A percentile compares a stretch with the other conserved stretches of the same genome.
Evolutionary conservation across 805 yeast genomes (phyloP).

Genomic region (Starmerella cellae): DNA sequence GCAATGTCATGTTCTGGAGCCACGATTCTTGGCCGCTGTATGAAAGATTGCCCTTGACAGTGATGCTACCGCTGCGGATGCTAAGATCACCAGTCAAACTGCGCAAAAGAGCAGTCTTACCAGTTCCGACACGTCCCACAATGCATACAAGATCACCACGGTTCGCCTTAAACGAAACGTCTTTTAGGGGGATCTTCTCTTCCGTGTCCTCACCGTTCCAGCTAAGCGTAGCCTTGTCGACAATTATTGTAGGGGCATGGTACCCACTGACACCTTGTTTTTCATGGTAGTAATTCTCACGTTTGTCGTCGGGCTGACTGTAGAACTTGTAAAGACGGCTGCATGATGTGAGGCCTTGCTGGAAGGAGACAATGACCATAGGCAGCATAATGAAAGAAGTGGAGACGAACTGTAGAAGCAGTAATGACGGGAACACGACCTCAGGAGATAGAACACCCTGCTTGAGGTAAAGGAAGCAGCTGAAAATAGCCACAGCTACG

Average conservation of each 20-base stretch:
- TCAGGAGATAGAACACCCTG: slow-evolving; percentile 69
- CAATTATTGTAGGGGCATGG: slow-evolving; percentile 45
- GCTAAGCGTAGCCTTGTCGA: slow-evolving; percentile 29
- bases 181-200: slow-evolving; percentile 24
- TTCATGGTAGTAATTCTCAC: slow-evolving; percentile 45
- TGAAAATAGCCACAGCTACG: slow-evolving; percentile 81
- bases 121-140: slow-evolving; percentile 76
- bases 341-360: slow-evolving; percentile 57
- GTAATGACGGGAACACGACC: slow-evolving; percentile 54
- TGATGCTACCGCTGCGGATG: slow-evolving; percentile 54
- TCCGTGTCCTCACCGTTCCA: slow-evolving; percentile 44
- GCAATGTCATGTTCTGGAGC: slow-evolving; percentile 83
- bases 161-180: slow-evolving; percentile 47
- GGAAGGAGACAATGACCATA: slow-evolving; percentile 64
- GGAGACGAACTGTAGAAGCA: slow-evolving; percentile 53
- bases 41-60: slow-evolving; percentile 57
- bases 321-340: slow-evolving; percentile 58
- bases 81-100: slow-evolving; percentile 65
- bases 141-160: slow-evolving; percentile 71
- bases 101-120: slow-evolving; percentile 69
- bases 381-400: slow-evolving; percentile 89
- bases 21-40: slow-evolving; percentile 82
- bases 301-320: slow-evolving; percentile 57
- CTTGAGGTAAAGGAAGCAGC: slow-evolving; percentile 50
- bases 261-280: slow-evolving; percentile 37